These are phyloP conservation scores for Peniophora sp. DNA, from an alignment of 1,284 basidiomycete species.

Conservation along the genomic window DNA sequence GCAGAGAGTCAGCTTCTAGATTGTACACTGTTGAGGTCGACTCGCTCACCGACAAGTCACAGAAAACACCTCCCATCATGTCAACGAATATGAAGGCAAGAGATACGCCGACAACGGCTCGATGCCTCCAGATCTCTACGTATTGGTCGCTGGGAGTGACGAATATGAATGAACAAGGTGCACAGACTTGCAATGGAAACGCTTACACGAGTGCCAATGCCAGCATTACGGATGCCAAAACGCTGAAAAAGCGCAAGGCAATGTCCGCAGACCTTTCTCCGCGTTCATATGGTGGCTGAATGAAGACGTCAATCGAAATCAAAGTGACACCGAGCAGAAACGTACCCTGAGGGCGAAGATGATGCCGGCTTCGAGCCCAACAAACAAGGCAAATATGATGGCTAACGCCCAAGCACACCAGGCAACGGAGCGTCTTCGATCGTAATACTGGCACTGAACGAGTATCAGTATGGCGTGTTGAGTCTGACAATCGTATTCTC, in stretches of 20 bases:
- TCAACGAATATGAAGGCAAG: conserved; percentile 67
- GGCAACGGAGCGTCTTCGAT: conserved; percentile 26
- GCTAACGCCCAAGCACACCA: conserved; percentile 24
- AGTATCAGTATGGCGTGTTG: neutral
- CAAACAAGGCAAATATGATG: conserved; percentile 34
- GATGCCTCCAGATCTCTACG: conserved; percentile 62
- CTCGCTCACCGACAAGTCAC: conserved; percentile 39
- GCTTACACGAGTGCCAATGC: conserved; percentile 51
- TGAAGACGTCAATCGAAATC: conserved; percentile 3
- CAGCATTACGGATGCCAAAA: conserved; percentile 55
- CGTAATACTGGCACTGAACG: conserved; percentile 58
- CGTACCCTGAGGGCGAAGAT: conserved; percentile 48
- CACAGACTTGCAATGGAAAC: neutral
- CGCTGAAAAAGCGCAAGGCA: conserved; percentile 56
- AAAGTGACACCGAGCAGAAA: conserved; percentile 10
- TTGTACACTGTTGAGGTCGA: neutral
- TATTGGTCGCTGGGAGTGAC: conserved; percentile 36
- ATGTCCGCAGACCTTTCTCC: conserved; percentile 27
- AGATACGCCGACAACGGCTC: conserved; percentile 70
- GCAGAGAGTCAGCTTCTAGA: neutral
- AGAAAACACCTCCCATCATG: conserved; percentile 66
- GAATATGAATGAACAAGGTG: neutral
- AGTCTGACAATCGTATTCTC: conserved; percentile 7
- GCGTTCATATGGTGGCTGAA: conserved; percentile 33
- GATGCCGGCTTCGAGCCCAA: conserved; percentile 52